Evolutionary conservation across 768 basidiomycete genomes (phyloP).

Genomic region (Pleurotus tuoliensis): DNA sequence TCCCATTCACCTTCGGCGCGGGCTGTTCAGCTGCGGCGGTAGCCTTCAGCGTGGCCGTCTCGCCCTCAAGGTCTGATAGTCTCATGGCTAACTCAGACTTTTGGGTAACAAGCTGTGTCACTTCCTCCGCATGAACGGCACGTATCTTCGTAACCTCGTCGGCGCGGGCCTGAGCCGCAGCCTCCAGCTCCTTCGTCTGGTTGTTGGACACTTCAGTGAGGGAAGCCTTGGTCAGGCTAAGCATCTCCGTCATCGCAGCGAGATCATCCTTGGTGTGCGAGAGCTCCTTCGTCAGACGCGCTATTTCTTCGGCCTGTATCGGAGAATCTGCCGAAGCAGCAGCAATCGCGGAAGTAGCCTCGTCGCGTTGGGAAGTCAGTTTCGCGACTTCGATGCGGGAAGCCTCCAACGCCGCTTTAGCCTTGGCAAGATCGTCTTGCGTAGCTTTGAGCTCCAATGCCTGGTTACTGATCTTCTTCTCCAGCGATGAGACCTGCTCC

Average conservation of each 20-base stretch:
- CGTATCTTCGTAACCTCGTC: slow-evolving; percentile 68
- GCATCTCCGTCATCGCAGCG: slow-evolving; percentile 57
- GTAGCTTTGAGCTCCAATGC: slow-evolving; percentile 79
- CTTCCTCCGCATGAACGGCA: slow-evolving; percentile 56
- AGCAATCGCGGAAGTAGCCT: slow-evolving; percentile 43
- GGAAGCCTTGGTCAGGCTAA: slow-evolving; percentile 65
- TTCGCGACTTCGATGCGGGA: slow-evolving; percentile 51
- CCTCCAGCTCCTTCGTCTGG: slow-evolving; percentile 72
- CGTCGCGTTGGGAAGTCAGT: slow-evolving; percentile 62
- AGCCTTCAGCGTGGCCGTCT: slow-evolving; percentile 63
- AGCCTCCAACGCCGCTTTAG: slow-evolving; percentile 56
- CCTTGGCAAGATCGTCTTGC: slow-evolving; percentile 76
- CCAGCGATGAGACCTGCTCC: slow-evolving; percentile 47
- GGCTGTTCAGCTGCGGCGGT: slow-evolving; percentile 43
- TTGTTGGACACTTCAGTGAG: slow-evolving; percentile 67
- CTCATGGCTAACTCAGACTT: slow-evolving; percentile 59
- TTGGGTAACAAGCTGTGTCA: slow-evolving; percentile 49
- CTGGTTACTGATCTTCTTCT: slow-evolving; percentile 61
- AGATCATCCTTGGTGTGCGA: slow-evolving; percentile 67
- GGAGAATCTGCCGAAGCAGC: slow-evolving; percentile 33
- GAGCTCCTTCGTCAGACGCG: slow-evolving; percentile 55
- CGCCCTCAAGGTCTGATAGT: slow-evolving; percentile 76
- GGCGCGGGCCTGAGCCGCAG: slow-evolving; percentile 62
- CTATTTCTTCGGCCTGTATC: slow-evolving; percentile 52
- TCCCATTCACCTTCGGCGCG: slow-evolving; percentile 56